A percentile compares a stretch with the other conserved stretches of the same genome.
These are phyloP conservation scores for Scheffersomyces cryptocercus DNA, from an alignment of 1,139 yeast genomes.

Conservation along the genomic window DNA sequence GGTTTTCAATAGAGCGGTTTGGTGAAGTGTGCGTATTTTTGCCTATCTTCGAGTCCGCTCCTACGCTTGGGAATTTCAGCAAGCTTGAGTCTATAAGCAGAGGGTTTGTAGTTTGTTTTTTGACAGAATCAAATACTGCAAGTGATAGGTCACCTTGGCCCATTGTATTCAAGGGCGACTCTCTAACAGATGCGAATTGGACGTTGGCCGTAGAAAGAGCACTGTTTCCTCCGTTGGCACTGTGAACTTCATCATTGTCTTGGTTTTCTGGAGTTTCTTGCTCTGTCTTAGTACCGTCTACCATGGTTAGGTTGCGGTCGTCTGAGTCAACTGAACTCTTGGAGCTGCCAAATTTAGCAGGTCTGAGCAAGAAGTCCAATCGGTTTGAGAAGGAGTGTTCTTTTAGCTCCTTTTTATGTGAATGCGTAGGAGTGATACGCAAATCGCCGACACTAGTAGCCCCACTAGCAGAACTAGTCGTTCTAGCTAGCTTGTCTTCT, in stretches of 20 bases:
- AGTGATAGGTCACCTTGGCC: constrained; percentile 74
- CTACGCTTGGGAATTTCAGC: constrained; percentile 7
- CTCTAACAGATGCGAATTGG: constrained; percentile 60
- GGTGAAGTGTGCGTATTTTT: constrained; percentile 17
- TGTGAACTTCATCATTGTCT: constrained; percentile 2
- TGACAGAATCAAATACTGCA: constrained; percentile 45
- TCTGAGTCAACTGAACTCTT: constrained; percentile 10
- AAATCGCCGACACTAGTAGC: not conserved
- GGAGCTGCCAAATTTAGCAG: constrained; percentile 13
- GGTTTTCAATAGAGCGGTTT: constrained; percentile 20
- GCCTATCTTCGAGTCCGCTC: constrained; percentile 1
- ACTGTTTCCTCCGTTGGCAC: not conserved
- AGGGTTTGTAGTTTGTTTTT: not conserved
- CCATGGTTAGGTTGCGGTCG: not conserved
- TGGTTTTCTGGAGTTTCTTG: not conserved
- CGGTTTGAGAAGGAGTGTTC: constrained; percentile 13
- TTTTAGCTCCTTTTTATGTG: constrained; percentile 6
- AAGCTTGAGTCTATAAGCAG: constrained; percentile 7
- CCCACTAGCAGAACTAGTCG: not conserved
- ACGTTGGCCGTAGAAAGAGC: constrained; percentile 26
- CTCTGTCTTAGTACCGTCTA: not conserved
- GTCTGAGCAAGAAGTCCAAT: constrained; percentile 19
- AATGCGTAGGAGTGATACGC: constrained; percentile 1
- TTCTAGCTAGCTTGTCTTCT: not conserved
- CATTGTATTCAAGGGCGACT: constrained; percentile 59